Evolutionary conservation across 2,329 filamentous ascomycete species (phyloP).

Genomic region (Fusarium sororula): DNA sequence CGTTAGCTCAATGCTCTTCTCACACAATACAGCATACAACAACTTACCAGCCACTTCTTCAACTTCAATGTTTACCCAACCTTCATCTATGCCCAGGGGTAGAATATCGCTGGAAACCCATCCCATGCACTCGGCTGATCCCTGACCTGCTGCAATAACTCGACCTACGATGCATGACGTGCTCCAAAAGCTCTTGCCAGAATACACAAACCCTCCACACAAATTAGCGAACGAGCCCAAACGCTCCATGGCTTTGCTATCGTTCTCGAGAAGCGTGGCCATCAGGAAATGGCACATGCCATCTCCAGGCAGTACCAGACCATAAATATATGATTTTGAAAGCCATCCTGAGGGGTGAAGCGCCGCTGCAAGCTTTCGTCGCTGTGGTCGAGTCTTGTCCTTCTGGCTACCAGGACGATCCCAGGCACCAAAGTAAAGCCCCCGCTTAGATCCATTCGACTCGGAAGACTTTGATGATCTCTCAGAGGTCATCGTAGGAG

Average conservation of each 20-base stretch:
- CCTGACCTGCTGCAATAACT: constrained; percentile 69
- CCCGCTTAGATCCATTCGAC: constrained; percentile 49
- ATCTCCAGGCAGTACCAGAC: constrained; percentile 72
- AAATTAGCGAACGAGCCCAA: constrained; percentile 70
- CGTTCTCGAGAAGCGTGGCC: constrained; percentile 71
- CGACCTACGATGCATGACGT: constrained; percentile 71
- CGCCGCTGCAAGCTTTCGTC: constrained; percentile 65
- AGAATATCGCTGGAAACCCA: constrained; percentile 71
- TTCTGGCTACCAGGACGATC: constrained; percentile 47
- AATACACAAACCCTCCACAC: constrained; percentile 71
- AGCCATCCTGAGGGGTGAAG: constrained; percentile 71
- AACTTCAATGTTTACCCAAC: constrained; percentile 68
- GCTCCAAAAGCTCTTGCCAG: constrained; percentile 74
- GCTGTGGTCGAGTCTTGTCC: constrained; percentile 52
- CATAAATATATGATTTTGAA: constrained; percentile 73
- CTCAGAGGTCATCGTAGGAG: constrained; percentile 35
- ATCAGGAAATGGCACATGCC: constrained; percentile 71
- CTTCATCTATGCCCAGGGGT: constrained; percentile 61
- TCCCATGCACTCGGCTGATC: constrained; percentile 72
- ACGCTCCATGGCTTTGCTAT: constrained; percentile 65
- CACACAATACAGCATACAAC: background rate
- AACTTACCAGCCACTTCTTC: constrained; percentile 61
- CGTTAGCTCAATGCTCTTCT: constrained; percentile 14
- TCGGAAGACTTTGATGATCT: constrained; percentile 44
- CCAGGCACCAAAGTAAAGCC: constrained; percentile 59